Evolutionary conservation across 2,329 filamentous ascomycete genomes (phyloP), one percentile per base, ranked within the genome.

Genomic region (Neophaeococcomyces aloes): DNA sequence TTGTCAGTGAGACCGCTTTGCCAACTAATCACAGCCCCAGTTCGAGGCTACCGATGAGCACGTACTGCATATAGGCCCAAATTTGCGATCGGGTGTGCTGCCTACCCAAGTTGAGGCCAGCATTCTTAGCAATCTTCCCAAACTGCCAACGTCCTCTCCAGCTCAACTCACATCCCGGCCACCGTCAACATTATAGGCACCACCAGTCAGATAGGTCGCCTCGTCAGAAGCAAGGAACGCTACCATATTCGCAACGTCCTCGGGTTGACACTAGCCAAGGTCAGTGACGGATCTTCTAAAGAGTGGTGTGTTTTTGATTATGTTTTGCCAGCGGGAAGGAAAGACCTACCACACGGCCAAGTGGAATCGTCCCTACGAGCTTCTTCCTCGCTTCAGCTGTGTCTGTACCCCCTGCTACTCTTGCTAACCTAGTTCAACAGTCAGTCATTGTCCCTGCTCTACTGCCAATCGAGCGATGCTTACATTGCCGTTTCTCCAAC

Each of bases 221-320:
- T 53, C 46, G 25, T 53, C 46, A 30, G 48, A 52, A 17, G 48
- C 53, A 7, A 57, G 46, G 42, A 53, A 58, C 7, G 47, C 49
- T 35, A 55, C 53, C 10, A 54, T 55, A 37, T 54, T 54, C 17
- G 56, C 57, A 21, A 59, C 51, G 42, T 57, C 56, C 29, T 43
- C 47, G 11, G 56, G 52, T 15, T 54, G 44, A 32, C 56, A 52
- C 19, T 52, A 37, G 1, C 50, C 39, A 25, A 48, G 8, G 56
- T 38, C n/a, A 54, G 57, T n/a, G 45, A 38, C 18, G 46, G n/a
- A n/a, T n/a, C n/a, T n/a, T n/a, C n/a, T n/a, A n/a, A n/a, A n/a
- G n/a, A n/a, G n/a, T n/a, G n/a, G n/a, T n/a, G n/a, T n/a, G n/a
- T n/a, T n/a, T n/a, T n/a, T n/a, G n/a, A n/a, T n/a, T n/a, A n/a